Evolutionary conservation across 805 yeast genomes (phyloP).

Genomic region (Schizosaccharomyces lindneri): DNA sequence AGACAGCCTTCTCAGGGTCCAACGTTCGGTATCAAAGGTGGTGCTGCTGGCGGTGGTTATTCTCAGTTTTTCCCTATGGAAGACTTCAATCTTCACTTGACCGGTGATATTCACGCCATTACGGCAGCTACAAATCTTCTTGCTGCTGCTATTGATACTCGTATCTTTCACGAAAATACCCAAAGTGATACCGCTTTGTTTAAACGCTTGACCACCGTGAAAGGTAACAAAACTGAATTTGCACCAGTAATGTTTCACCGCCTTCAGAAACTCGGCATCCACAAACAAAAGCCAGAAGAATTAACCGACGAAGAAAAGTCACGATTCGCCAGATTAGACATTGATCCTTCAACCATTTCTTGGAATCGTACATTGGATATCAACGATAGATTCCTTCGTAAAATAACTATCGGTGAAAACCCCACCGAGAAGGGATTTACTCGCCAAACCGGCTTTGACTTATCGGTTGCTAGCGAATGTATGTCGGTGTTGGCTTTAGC

Average conservation of each 20-base stretch:
- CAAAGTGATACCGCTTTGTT: slow-evolving; percentile 63
- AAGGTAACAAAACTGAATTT: slow-evolving; percentile 56
- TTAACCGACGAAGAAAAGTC: slow-evolving; percentile 53
- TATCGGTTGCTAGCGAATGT: slow-evolving; percentile 84
- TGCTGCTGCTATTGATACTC: slow-evolving; percentile 90
- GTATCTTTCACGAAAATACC: slow-evolving; percentile 84
- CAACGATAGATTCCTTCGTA: slow-evolving; percentile 77
- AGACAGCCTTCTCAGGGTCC: slow-evolving; percentile 99
- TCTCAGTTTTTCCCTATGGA: slow-evolving; percentile 97
- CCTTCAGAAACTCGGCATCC: slow-evolving; percentile 55
- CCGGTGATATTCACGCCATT: slow-evolving; percentile 95
- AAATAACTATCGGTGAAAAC: slow-evolving; percentile 72
- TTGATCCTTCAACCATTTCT: slow-evolving; percentile 73
- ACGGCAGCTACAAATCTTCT: slow-evolving; percentile 78
- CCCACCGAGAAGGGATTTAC: slow-evolving; percentile 77
- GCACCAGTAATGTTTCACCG: slow-evolving; percentile 59
- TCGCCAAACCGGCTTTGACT: slow-evolving; percentile 79
- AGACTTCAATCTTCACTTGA: slow-evolving; percentile 88
- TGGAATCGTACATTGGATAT: slow-evolving; percentile 86
- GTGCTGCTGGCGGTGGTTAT: slow-evolving; percentile 98
- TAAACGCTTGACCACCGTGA: slow-evolving; percentile 64
- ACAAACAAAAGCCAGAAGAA: slow-evolving; percentile 53
- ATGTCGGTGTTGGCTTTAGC: slow-evolving; percentile 89
- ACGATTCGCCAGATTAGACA: slow-evolving; percentile 58
- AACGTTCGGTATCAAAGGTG: slow-evolving; percentile 94